Base-by-base conservation (phyloP, 2,329 filamentous ascomycete species). In the Beauveria scarabaeidicola region DNA sequence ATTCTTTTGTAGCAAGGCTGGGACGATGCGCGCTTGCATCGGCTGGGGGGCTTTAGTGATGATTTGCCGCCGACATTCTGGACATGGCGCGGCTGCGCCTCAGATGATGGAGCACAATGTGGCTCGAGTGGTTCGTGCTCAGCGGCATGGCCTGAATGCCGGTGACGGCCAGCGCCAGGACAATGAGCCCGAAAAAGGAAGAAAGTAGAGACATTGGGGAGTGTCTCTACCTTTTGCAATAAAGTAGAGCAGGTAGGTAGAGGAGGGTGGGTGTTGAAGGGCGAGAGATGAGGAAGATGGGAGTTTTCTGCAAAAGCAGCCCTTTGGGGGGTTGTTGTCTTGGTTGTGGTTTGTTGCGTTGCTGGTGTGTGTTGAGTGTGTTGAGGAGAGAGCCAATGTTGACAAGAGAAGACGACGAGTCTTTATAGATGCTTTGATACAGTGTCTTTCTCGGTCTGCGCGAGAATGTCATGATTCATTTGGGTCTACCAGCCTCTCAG, bases 81-180 rank as follows among this genome's bases (percentile, higher is more conserved):
- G 56, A 58, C 47, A 58, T 19, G n/a, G 47, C 56, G 27, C 56
- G 56, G 56, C 56, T 36, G 40, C 56, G 56, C 27, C 29, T 52
- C 23, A 58, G 40, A 10, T 58, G 56, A 17, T 52, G 56, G 9
- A 58, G 47, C 9, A 58, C 8, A 7, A 38, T n/a, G 48, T 58
- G 47, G 10, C 25, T 32, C 3, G 56, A 52, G 4, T 25, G 27
- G 19, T 36, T 27, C 6, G 23, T 36, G 38, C 41, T 50, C 15
- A 58, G 15, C 11, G 56, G 56, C 23, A 52, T 25, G 3, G 48
- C 56, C 27, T 52, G 56, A 7, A 36, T 21, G 38, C 56, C 48
- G 3, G 40, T 52, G 25, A 58, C 40, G 47, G 56, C 56, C 36
- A 58, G 48, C 38, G 40, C 40, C 38, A 58, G 29, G 56, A 58